Conservation (phyloP, 2,329 filamentous ascomycete genomes). For the Alternaria tenuissima region DNA sequence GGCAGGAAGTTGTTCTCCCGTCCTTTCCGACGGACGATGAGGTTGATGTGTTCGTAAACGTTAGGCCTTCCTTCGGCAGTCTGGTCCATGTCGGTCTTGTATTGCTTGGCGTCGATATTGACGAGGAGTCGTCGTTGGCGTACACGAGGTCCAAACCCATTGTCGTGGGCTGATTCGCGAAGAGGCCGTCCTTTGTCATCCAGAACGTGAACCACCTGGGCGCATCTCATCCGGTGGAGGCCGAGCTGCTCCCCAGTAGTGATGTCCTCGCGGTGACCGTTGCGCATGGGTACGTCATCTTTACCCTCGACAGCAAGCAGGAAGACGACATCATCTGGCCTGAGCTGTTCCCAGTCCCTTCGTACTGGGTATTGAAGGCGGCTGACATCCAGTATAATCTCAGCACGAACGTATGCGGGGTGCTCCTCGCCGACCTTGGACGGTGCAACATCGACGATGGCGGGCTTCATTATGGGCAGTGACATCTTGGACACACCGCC, state of each 20-base stretch:
- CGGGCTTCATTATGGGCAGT: constrained; percentile 82
- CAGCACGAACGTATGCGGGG: constrained; percentile 85
- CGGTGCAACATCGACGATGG: constrained; percentile 85
- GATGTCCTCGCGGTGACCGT: constrained; percentile 59
- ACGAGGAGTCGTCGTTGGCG: constrained; percentile 76
- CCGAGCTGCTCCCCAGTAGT: constrained; percentile 69
- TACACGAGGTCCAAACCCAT: constrained; percentile 67
- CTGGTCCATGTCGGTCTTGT: constrained; percentile 76
- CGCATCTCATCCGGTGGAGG: constrained; percentile 76
- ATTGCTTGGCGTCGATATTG: constrained; percentile 80
- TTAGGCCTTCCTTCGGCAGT: constrained; percentile 73
- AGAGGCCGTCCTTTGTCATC: constrained; percentile 83
- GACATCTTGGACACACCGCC: constrained; percentile 92
- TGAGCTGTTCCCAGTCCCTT: constrained; percentile 88
- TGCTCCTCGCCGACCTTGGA: constrained; percentile 82
- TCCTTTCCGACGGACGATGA: constrained; percentile 81
- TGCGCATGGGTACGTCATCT: constrained; percentile 60
- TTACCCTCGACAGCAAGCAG: constrained; percentile 77
- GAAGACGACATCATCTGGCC: constrained; percentile 89
- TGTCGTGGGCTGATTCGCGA: constrained; percentile 69
- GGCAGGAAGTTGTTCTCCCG: constrained; percentile 98
- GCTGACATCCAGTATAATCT: constrained; percentile 84
- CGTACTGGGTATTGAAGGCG: constrained; percentile 78
- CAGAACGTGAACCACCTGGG: constrained; percentile 83
- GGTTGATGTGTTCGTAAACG: constrained; percentile 83